Evolutionary conservation across 805 yeast genomes (phyloP).

Genomic region (Schizosaccharomyces cryophilus): DNA sequence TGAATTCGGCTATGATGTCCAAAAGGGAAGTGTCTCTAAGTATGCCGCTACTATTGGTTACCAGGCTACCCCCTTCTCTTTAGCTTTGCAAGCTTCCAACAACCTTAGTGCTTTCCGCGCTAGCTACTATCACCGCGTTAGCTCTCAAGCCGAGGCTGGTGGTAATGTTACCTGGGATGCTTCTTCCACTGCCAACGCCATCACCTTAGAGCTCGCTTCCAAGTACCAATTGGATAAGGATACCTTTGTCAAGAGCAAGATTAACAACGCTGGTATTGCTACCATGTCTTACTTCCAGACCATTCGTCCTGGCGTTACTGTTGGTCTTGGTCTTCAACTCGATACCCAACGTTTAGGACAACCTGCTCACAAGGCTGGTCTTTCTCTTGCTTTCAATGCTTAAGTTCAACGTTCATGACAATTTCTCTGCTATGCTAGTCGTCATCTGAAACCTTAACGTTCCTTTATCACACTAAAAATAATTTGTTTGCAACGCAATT

Average conservation of each 20-base stretch:
- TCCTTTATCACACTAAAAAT: too few species aligned
- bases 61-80: conserved; percentile 66
- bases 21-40: conserved; percentile 75
- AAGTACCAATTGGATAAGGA: conserved; percentile 73
- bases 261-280: conserved; percentile 86
- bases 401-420: conserved; percentile 32
- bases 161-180: conserved; percentile 94
- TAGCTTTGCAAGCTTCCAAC: conserved; percentile 62
- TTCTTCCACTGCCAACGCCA: conserved; percentile 47
- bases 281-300: conserved; percentile 85
- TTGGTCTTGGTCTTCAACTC: conserved; percentile 91
- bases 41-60: conserved; percentile 87
- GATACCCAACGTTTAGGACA: conserved; percentile 61
- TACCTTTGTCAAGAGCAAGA: conserved; percentile 86
- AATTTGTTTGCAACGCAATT: too few species aligned
- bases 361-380: conserved; percentile 92
- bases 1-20: conserved; percentile 87
- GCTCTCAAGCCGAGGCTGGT: conserved; percentile 83
- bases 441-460: too few species aligned
- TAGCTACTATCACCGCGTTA: conserved; percentile 89
- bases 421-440: background rate
- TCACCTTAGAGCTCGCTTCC: conserved; percentile 85
- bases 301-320: conserved; percentile 83
- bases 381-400: conserved; percentile 57
- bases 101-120: conserved; percentile 78